phyloP scores from a whole-genome alignment of 768 basidiomycete species.

The Floccularia luteovirens region DNA sequence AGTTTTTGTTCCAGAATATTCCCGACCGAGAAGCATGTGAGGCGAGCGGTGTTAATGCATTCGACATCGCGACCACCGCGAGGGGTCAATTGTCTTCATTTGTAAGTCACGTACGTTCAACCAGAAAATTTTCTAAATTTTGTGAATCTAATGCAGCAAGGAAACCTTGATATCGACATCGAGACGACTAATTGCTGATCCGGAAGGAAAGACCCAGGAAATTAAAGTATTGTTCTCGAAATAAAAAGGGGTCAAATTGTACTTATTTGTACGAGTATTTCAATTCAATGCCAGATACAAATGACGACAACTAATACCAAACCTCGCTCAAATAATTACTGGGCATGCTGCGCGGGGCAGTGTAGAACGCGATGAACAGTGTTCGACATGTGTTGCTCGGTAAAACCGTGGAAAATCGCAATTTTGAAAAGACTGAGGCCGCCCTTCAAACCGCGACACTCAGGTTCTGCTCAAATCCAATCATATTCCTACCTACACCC shows the following conservation, averaged over 20 bases:
- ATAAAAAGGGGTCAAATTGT: background rate
- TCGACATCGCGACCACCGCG: constrained; percentile 24
- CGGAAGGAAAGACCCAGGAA: background rate
- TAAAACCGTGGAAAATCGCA: too few species aligned
- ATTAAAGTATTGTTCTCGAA: background rate
- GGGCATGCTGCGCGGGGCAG: background rate
- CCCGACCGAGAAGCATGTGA: constrained; percentile 21
- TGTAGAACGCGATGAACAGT: background rate
- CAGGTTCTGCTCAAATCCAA: too few species aligned
- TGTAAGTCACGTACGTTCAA: constrained; percentile 10
- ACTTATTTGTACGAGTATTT: background rate
- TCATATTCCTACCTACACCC: too few species aligned
- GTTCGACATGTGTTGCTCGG: too few species aligned
- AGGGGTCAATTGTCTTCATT: constrained; percentile 21
- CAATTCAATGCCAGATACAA: background rate
- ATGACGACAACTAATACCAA: background rate
- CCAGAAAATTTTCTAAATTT: background rate
- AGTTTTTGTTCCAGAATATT: constrained; percentile 12
- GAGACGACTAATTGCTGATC: constrained; percentile 13
- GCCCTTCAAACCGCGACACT: too few species aligned
- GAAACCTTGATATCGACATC: constrained; percentile 18
- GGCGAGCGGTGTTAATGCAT: constrained; percentile 19
- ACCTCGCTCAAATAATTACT: background rate
- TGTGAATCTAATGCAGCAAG: constrained; percentile 10
- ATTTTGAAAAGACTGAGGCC: too few species aligned